Percentiles rank a stretch among this genome's conserved stretches.
phyloP scores from a whole-genome alignment of 1,284 basidiomycete species.

The Dichomitus squalens region DNA sequence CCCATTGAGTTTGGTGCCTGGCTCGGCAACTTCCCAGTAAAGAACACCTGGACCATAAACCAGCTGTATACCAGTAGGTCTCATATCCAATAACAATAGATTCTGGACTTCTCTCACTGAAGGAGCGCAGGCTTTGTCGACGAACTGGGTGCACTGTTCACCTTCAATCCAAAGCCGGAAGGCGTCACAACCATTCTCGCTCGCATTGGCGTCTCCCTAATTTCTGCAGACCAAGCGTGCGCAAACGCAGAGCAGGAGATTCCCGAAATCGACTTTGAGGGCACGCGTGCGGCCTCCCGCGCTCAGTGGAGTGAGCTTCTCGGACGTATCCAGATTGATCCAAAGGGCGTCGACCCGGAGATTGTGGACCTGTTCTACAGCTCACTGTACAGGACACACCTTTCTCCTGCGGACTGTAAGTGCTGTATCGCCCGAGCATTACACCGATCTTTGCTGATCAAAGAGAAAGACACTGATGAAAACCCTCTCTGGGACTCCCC shows the following conservation, averaged over 20 bases:
- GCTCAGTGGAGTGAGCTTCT: constrained; percentile 60
- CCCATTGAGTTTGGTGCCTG: constrained; percentile 57
- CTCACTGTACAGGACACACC: constrained; percentile 66
- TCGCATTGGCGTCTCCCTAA: constrained; percentile 61
- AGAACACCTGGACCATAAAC: constrained; percentile 45
- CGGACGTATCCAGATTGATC: constrained; percentile 55
- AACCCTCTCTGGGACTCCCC: constrained; percentile 66
- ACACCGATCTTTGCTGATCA: background rate
- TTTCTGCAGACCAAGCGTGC: constrained; percentile 61
- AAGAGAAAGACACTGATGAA: constrained; percentile 57
- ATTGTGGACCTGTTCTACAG: constrained; percentile 60
- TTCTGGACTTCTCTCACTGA: background rate
- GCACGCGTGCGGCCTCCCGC: constrained; percentile 44
- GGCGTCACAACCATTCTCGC: constrained; percentile 49
- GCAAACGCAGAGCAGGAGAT: constrained; percentile 62
- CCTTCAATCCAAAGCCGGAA: constrained; percentile 37
- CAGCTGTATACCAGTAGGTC: constrained; percentile 49
- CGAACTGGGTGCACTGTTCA: constrained; percentile 54
- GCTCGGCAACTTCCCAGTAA: constrained; percentile 51
- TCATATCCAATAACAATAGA: background rate
- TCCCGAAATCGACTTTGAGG: constrained; percentile 56
- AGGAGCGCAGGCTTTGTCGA: constrained; percentile 33
- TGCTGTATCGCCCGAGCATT: background rate
- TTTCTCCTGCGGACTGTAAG: constrained; percentile 65
- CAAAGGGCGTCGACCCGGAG: constrained; percentile 47